Conservation (phyloP, 2,329 filamentous ascomycete species). For the Ciborinia camelliae region DNA sequence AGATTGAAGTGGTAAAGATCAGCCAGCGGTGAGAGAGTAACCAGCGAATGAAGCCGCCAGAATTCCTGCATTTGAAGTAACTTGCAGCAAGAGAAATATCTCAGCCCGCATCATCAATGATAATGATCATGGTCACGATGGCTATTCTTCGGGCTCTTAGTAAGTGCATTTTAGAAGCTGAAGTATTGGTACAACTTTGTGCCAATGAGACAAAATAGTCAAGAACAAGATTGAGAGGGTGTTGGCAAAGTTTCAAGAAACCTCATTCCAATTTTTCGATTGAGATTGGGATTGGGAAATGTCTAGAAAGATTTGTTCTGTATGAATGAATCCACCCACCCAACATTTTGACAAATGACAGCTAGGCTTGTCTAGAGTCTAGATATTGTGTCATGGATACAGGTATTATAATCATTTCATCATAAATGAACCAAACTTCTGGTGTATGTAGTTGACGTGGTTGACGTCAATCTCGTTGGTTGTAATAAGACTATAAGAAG, state of each 20-base stretch:
- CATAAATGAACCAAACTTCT: neutral
- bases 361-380: no score
- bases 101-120: no score
- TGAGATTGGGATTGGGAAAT: neutral
- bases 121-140: no score
- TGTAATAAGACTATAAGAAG: neutral
- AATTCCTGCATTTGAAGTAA: conserved; percentile 12
- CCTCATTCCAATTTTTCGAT: neutral
- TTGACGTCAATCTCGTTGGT: neutral
- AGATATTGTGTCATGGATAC: no score
- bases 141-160: neutral
- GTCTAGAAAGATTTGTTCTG: neutral
- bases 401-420: neutral
- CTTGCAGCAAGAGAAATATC: conserved; percentile 1
- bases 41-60: neutral
- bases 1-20: conserved; percentile 4
- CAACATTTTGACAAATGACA: neutral
- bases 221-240: neutral
- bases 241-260: neutral
- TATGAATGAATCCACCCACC: neutral
- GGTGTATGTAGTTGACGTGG: neutral
- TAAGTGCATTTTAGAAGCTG: neutral
- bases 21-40: conserved; percentile 10
- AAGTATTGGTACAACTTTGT: conserved; percentile 6
- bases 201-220: conserved; percentile 1